Percentiles rank a stretch among this genome's conserved stretches.
phyloP scores from a whole-genome alignment of 495 filamentous ascomycete species.

The Thozetella sp. region DNA sequence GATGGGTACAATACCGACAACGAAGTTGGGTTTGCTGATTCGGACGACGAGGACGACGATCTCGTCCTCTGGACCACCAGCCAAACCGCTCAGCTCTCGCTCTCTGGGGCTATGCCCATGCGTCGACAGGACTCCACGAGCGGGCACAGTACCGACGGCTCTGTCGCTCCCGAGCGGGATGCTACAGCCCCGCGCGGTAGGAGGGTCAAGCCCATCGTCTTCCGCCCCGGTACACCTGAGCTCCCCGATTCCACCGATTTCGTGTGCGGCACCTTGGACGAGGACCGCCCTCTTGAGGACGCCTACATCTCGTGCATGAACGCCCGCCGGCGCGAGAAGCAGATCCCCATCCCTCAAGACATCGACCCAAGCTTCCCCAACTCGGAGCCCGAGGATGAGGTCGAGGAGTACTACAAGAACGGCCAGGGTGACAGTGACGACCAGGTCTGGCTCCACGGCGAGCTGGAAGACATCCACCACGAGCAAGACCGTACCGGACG shows the following conservation, averaged over 20 bases:
- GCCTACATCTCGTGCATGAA: conserved; percentile 88
- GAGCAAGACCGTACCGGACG: conserved; percentile 36
- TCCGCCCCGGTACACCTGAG: conserved; percentile 76
- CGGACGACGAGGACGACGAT: conserved; percentile 82
- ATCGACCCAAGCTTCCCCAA: conserved; percentile 97
- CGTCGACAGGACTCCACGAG: conserved; percentile 36
- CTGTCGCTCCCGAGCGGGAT: conserved; percentile 21
- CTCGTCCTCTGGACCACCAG: conserved; percentile 77
- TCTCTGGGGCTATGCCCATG: conserved; percentile 36
- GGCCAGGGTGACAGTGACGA: conserved; percentile 57
- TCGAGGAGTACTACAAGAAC: conserved; percentile 57
- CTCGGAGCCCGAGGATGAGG: conserved; percentile 85
- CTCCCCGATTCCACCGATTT: conserved; percentile 97
- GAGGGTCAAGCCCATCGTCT: conserved; percentile 39
- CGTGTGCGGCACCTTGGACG: conserved; percentile 94
- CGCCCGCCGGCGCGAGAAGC: conserved; percentile 77
- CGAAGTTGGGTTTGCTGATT: conserved; percentile 89
- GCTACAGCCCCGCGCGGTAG: conserved; percentile 20
- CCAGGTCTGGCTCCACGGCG: conserved; percentile 57
- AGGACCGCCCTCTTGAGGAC: conserved; percentile 91
- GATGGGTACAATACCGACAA: conserved; percentile 95
- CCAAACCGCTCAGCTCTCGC: conserved; percentile 45
- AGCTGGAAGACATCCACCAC: conserved; percentile 55
- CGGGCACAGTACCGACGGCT: conserved; percentile 42
- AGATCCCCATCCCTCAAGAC: conserved; percentile 81